phyloP scores from a whole-genome alignment of 495 filamentous ascomycete species.

The Venustampulla echinocandica region DNA sequence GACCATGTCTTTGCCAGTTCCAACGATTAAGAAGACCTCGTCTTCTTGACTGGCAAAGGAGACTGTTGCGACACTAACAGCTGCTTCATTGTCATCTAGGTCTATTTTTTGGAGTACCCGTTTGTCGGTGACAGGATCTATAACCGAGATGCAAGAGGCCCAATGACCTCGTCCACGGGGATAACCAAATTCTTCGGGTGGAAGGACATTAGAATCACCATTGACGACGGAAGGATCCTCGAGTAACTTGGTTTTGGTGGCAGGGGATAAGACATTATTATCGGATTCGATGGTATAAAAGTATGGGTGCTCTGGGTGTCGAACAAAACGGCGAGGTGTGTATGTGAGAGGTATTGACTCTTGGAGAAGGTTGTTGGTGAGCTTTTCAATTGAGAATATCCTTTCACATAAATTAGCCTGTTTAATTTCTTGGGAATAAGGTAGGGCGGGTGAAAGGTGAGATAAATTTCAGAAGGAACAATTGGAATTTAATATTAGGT shows the following conservation, averaged over 20 bases:
- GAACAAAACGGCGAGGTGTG: conserved; percentile 78
- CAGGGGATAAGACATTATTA: conserved; percentile 72
- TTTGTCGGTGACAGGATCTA: conserved; percentile 74
- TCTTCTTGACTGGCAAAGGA: conserved; percentile 81
- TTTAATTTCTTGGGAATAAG: too few species aligned
- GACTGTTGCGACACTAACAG: conserved; percentile 74
- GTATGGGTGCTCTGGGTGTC: conserved; percentile 76
- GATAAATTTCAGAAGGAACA: conserved; percentile 56
- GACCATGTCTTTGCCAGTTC: conserved; percentile 83
- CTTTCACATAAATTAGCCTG: too few species aligned
- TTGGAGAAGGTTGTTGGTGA: conserved; percentile 79
- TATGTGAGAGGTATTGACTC: conserved; percentile 83
- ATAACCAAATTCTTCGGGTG: conserved; percentile 84
- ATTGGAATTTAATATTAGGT: conserved; percentile 56
- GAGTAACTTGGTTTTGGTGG: conserved; percentile 61
- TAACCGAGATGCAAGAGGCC: conserved; percentile 87
- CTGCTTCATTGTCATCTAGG: conserved; percentile 82
- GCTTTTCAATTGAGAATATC: conserved; percentile 83
- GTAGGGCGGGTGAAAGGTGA: conserved; percentile 3
- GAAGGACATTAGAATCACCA: conserved; percentile 59
- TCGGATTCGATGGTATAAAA: conserved; percentile 95
- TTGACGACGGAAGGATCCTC: conserved; percentile 57
- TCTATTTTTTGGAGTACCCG: conserved; percentile 66
- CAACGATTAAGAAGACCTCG: conserved; percentile 84
- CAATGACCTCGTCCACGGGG: conserved; percentile 75